Conservation (phyloP, 805 yeast genomes). For the Wickerhamiella allomyrinae region DNA sequence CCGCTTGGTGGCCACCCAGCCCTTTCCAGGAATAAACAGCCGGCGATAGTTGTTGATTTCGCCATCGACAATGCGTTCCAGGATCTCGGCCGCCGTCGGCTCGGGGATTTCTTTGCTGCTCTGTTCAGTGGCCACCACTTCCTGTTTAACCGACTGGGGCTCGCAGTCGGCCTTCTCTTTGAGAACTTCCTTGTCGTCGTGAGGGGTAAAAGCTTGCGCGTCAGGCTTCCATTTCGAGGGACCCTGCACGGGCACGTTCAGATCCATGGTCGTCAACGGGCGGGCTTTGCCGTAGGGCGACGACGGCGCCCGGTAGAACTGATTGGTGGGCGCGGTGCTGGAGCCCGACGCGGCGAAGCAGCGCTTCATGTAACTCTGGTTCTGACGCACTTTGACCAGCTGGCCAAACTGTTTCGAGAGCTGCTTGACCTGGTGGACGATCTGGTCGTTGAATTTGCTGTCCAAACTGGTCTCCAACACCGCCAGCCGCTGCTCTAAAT, state of each 20-base stretch:
- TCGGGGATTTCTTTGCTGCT: constrained; percentile 1
- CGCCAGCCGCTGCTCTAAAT: neutral
- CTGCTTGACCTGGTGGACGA: neutral
- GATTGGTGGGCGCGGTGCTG: too few relatives aligned
- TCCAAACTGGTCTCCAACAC: neutral
- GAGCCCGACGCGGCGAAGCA: too few relatives aligned
- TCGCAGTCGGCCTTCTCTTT: neutral
- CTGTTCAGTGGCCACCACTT: too few relatives aligned
- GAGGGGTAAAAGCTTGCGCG: neutral
- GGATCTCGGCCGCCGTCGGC: constrained; percentile 3
- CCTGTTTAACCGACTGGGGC: too few relatives aligned
- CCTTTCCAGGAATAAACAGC: constrained; percentile 17
- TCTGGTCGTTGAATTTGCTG: neutral
- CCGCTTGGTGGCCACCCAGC: constrained; percentile 12
- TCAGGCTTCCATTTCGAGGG: neutral
- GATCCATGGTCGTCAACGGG: too few relatives aligned
- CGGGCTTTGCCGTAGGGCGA: too few relatives aligned
- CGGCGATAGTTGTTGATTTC: constrained; percentile 17
- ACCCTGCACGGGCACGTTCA: too few relatives aligned
- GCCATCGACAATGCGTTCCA: constrained; percentile 10
- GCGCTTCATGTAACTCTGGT: too few relatives aligned
- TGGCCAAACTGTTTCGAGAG: too few relatives aligned
- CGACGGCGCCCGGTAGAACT: too few relatives aligned
- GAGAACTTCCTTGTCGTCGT: neutral
- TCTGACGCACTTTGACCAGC: too few relatives aligned